Evolutionary conservation across 768 basidiomycete species (phyloP), one percentile per base, ranked within the genome.

Genomic region (Clathrus columnatus): DNA sequence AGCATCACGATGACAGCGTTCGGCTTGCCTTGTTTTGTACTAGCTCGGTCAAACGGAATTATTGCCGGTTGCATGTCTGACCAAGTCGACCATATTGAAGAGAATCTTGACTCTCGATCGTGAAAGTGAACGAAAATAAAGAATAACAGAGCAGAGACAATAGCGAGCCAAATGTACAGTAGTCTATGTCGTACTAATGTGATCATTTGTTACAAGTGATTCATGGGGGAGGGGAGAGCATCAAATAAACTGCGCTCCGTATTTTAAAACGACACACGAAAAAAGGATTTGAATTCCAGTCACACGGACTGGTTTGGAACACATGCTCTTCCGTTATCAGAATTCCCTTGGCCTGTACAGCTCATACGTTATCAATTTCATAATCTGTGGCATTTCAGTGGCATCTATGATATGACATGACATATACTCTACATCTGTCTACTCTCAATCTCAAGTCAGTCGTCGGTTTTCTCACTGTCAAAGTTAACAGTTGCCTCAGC

Each of bases 1-100:
- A 53, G 51, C 51, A 53, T 53, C 27, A 53, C 51, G 18, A 53
- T 53, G 4, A 53, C 51, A 44, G 41, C 51, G 29, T 53, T 53
- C 23, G 51, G 51, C 51, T 53, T 45, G 16, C 18, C 46, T n/a
- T 36, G 11, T n/a, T 36, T 36, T n/a, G 36, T 11, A 36, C 11
- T 11, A 8, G 14, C 36, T 36, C 7, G 4, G 10, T 36, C 36
- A 36, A 36, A 11, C 2, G n/a, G n/a, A 36, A n/a, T 14, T n/a
- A 8, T 8, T 36, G 10, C 2, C 36, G 36, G 36, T 11, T 36
- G 14, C 7, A n/a, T 36, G 4, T 36, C 36, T 36, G 4, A 36
- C 36, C 36, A n/a, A 8, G 10, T n/a, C 36, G n/a, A n/a, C n/a
- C n/a, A 36, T 36, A 3, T 36, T 36, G 11, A n/a, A 36, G 36